Evolutionary conservation across 768 basidiomycete genomes (phyloP).

Genomic region (Termitomyces sp.): DNA sequence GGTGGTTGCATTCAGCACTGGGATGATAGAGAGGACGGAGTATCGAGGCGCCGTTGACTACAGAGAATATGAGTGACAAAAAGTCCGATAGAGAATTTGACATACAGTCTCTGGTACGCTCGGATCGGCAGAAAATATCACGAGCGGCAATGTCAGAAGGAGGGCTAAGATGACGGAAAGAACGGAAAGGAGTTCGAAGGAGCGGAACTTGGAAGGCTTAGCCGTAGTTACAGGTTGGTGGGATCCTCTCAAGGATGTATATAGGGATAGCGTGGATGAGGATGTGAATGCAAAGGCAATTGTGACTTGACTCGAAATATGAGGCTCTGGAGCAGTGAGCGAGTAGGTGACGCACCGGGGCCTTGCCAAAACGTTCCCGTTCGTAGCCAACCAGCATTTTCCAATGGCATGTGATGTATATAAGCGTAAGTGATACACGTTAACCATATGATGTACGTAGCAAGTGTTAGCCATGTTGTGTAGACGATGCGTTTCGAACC

Average conservation of each 20-base stretch:
- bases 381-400: conserved; percentile 33
- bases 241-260: conserved; percentile 52
- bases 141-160: conserved; percentile 53
- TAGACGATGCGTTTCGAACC: conserved; percentile 51
- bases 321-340: neutral
- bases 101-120: conserved; percentile 36
- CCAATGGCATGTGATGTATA: conserved; percentile 39
- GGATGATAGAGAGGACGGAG: conserved; percentile 32
- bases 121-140: conserved; percentile 49
- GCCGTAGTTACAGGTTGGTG: conserved; percentile 33
- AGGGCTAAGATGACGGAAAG: conserved; percentile 47
- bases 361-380: conserved; percentile 60
- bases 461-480: conserved; percentile 57
- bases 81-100: conserved; percentile 1
- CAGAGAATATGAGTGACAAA: neutral
- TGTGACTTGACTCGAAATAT: conserved; percentile 36
- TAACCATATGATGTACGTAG: conserved; percentile 62
- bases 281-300: conserved; percentile 67
- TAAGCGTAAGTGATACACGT: conserved; percentile 50
- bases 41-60: conserved; percentile 10
- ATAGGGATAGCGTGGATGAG: conserved; percentile 61
- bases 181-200: conserved; percentile 56
- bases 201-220: conserved; percentile 47
- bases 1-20: conserved; percentile 44
- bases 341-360: conserved; percentile 44